A percentile compares a stretch with the other conserved stretches of the same genome.
Conservation (phyloP, 1,139 yeast genomes). For the Debaryomycetaceae sp. region DNA sequence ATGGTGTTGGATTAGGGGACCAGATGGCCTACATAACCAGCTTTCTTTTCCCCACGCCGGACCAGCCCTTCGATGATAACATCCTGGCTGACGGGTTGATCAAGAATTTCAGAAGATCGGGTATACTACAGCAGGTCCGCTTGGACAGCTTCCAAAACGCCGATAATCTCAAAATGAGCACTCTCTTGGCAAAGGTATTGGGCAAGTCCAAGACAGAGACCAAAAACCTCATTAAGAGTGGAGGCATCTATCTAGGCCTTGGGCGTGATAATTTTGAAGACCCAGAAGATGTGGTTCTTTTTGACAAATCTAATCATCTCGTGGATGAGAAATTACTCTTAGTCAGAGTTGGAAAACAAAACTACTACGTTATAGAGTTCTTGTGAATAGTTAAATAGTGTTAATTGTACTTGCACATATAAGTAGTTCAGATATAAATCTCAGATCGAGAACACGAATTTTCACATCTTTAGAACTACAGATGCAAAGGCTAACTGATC, state of each 20-base stretch:
- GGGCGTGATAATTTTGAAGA: conserved; percentile 54
- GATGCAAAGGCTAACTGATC: not conserved
- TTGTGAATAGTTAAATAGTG: conserved; percentile 3
- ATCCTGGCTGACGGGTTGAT: conserved; percentile 54
- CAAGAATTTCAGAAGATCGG: conserved; percentile 58
- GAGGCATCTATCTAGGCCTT: conserved; percentile 71
- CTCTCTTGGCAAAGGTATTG: conserved; percentile 35
- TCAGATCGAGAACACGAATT: not conserved
- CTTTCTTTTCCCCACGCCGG: conserved; percentile 61
- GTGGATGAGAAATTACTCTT: conserved; percentile 62
- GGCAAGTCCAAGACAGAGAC: conserved; percentile 51
- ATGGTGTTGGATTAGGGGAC: conserved; percentile 75
- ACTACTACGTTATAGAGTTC: conserved; percentile 54
- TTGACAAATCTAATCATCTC: conserved; percentile 45
- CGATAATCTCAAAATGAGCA: conserved; percentile 39
- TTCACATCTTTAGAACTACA: not conserved
- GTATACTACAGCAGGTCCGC: conserved; percentile 46
- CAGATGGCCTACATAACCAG: conserved; percentile 63
- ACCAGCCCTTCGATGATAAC: conserved; percentile 45
- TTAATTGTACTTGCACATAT: not conserved
- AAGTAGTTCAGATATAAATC: not conserved
- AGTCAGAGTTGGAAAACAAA: conserved; percentile 73
- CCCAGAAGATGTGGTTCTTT: conserved; percentile 47
- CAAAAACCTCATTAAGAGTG: conserved; percentile 60
- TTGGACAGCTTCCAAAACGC: conserved; percentile 32